Percentiles rank a stretch among this genome's conserved stretches.
These are phyloP conservation scores for Phialophora tarda DNA, from an alignment of 2,329 filamentous ascomycete species.

Conservation along the genomic window DNA sequence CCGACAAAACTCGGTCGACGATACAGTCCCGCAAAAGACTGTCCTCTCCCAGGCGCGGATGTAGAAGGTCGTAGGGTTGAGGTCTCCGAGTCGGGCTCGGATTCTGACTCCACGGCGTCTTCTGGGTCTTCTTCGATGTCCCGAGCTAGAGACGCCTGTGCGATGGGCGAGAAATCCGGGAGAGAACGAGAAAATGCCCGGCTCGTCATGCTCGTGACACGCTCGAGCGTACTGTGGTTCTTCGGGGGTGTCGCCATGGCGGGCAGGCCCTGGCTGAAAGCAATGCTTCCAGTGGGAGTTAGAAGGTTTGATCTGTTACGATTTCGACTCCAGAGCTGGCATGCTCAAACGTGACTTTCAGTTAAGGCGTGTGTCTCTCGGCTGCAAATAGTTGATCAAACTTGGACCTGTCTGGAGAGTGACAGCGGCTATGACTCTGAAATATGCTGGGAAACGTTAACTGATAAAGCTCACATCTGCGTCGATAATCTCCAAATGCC, in stretches of 20 bases:
- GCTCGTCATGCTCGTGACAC: slow-evolving; percentile 34
- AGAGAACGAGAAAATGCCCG: slow-evolving; percentile 51
- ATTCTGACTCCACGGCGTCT: slow-evolving; percentile 37
- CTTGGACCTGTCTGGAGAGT: not conserved
- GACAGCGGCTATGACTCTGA: not conserved
- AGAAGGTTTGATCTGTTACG: slow-evolving; percentile 11
- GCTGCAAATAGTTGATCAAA: not conserved
- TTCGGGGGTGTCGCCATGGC: slow-evolving; percentile 31
- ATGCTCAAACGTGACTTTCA: slow-evolving; percentile 18
- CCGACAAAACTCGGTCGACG: slow-evolving; percentile 78
- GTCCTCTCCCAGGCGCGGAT: slow-evolving; percentile 45
- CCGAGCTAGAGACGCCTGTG: slow-evolving; percentile 67
- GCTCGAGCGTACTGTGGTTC: slow-evolving; percentile 27
- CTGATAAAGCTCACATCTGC: slow-evolving; percentile 26
- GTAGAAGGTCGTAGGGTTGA: slow-evolving; percentile 51
- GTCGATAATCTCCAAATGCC: slow-evolving; percentile 1
- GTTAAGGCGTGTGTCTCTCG: not conserved
- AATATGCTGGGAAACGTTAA: not conserved
- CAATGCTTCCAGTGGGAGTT: slow-evolving; percentile 8
- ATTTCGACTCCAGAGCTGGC: slow-evolving; percentile 6
- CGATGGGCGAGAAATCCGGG: slow-evolving; percentile 67
- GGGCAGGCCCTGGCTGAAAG: not conserved
- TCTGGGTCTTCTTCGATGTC: slow-evolving; percentile 70
- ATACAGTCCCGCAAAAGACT: slow-evolving; percentile 69
- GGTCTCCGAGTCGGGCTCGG: slow-evolving; percentile 46